These are phyloP conservation scores for Tylopilus sp. DNA, from an alignment of 768 basidiomycete species.

Conservation along the genomic window DNA sequence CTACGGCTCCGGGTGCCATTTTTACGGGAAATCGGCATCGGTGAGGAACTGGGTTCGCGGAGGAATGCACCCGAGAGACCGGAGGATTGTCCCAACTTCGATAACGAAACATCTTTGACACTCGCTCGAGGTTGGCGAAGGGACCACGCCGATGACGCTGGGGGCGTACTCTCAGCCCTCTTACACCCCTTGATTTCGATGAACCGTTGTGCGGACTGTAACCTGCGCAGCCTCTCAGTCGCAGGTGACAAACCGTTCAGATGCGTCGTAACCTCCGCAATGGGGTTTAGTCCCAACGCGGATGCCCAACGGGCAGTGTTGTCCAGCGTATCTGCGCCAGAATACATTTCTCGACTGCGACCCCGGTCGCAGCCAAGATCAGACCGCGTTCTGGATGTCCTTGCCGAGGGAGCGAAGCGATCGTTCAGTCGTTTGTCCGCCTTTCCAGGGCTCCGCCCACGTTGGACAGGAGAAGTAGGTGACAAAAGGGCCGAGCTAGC, in stretches of 20 bases:
- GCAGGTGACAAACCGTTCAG: constrained; percentile 15
- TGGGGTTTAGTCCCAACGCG: constrained; percentile 17
- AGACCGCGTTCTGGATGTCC: constrained; percentile 24
- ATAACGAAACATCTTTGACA: constrained; percentile 7
- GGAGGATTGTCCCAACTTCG: constrained; percentile 4
- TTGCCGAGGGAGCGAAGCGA: constrained; percentile 22
- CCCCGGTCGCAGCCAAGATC: constrained; percentile 20
- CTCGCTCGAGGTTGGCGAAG: constrained; percentile 8
- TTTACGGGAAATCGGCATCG: constrained; percentile 21
- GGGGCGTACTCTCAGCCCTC: constrained; percentile 30
- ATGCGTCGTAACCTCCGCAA: constrained; percentile 21
- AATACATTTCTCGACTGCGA: constrained; percentile 18
- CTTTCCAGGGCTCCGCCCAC: constrained; percentile 28
- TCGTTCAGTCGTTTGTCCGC: constrained; percentile 2
- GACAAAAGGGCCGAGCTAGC: constrained; percentile 22
- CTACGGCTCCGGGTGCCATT: constrained; percentile 27
- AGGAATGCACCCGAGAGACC: constrained; percentile 21
- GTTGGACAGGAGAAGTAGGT: constrained; percentile 23
- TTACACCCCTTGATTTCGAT: constrained; percentile 6
- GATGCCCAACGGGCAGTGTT: constrained; percentile 30
- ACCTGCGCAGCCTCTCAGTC: constrained; percentile 19
- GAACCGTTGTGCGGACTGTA: constrained; percentile 7
- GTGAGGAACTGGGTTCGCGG: constrained; percentile 24
- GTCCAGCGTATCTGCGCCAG: constrained; percentile 22
- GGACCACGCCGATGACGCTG: constrained; percentile 24